These are phyloP conservation scores for Bimuria novae-zelandiae DNA, from an alignment of 2,329 filamentous ascomycete species.

Conservation along the genomic window DNA sequence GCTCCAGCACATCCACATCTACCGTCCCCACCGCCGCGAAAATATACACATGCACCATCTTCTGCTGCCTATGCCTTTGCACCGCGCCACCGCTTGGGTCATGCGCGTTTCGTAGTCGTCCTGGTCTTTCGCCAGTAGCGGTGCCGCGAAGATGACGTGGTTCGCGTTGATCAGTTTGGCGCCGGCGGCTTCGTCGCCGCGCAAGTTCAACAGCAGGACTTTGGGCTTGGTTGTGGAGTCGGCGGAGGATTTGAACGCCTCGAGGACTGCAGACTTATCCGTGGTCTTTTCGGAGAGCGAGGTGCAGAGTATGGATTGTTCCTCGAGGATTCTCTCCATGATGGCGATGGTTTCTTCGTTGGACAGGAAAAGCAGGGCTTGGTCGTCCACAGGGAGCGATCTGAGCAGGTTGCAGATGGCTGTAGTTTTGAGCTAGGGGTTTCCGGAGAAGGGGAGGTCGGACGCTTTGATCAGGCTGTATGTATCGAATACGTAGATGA, in stretches of 20 bases:
- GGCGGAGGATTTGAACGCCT: neutral
- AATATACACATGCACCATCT: constrained; percentile 64
- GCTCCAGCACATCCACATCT: constrained; percentile 54
- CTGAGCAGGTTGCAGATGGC: constrained; percentile 36
- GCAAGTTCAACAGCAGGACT: constrained; percentile 52
- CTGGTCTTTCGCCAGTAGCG: constrained; percentile 55
- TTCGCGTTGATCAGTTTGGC: constrained; percentile 68
- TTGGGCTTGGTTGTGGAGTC: neutral
- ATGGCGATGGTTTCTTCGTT: constrained; percentile 25
- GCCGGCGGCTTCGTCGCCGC: constrained; percentile 63
- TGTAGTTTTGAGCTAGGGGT: neutral
- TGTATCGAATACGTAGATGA: too few relatives aligned
- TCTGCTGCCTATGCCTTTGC: constrained; percentile 63
- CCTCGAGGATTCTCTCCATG: constrained; percentile 54
- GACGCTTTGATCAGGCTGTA: constrained; percentile 27
- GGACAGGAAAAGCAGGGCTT: constrained; percentile 35
- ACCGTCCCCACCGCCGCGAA: constrained; percentile 79
- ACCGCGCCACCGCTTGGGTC: constrained; percentile 67
- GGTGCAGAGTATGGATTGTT: neutral
- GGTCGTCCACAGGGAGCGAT: constrained; percentile 46
- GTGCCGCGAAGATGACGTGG: constrained; percentile 66
- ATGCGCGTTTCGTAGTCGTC: constrained; percentile 62
- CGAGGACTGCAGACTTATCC: neutral
- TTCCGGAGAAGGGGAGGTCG: constrained; percentile 17
- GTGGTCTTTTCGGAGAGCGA: neutral